These are phyloP conservation scores for Didymella glomerata DNA, from an alignment of 2,329 filamentous ascomycete genomes.

Conservation along the genomic window DNA sequence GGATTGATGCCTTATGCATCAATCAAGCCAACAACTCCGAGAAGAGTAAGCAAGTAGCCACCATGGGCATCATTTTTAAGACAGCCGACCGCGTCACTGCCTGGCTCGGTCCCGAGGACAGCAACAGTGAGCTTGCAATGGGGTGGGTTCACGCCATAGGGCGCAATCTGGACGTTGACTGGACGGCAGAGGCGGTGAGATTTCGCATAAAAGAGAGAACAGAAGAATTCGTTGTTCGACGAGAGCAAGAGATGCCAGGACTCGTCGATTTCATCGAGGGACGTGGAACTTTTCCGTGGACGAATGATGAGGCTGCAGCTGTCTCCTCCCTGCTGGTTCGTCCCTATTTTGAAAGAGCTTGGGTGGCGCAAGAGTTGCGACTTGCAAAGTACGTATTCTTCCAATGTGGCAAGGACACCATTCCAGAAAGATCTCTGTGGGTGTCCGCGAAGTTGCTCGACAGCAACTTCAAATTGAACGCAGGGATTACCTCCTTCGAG, in stretches of 20 bases:
- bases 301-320: neutral
- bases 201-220: neutral
- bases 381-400: neutral
- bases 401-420: neutral
- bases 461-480: neutral
- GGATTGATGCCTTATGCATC: constrained; percentile 3
- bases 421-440: neutral
- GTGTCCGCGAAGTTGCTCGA: neutral
- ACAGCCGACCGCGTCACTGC: neutral
- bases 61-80: neutral
- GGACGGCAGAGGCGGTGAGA: neutral
- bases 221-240: neutral
- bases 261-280: neutral
- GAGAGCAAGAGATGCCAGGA: too few relatives aligned
- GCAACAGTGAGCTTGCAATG: neutral
- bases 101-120: neutral
- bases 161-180: neutral
- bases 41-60: neutral
- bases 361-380: neutral
- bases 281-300: neutral
- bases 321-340: neutral
- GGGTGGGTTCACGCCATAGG: neutral
- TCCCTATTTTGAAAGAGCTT: constrained; percentile 1
- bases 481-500: neutral
- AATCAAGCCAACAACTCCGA: neutral